Evolutionary conservation across 345 rosid species (phyloP).

Genomic region (Anacardium occidentale): DNA sequence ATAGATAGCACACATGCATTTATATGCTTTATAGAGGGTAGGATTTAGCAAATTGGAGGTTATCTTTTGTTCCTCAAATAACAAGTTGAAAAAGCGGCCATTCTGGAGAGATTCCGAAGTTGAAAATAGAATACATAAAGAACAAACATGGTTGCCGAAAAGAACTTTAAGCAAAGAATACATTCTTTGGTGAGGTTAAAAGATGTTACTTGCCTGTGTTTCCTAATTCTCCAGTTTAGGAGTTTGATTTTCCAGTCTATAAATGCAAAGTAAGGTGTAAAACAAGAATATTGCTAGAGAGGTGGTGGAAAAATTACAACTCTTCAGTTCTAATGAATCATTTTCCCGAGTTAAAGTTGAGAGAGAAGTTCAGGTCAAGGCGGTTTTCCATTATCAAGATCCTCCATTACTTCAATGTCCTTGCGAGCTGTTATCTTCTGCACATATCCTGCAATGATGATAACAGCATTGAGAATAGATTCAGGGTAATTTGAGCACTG

Average conservation of each 20-base stretch:
- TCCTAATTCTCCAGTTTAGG: slow-evolving; percentile 8
- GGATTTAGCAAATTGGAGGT: not conserved
- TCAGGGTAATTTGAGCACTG: not conserved
- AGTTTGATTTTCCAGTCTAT: slow-evolving; percentile 12
- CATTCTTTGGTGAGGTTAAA: slow-evolving; percentile 32
- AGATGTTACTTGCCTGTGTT: slow-evolving; percentile 14
- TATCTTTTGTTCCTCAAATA: slow-evolving; percentile 23
- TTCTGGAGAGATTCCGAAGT: slow-evolving; percentile 25
- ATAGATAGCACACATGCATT: not conserved
- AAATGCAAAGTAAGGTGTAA: slow-evolving; percentile 1
- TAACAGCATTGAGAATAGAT: not conserved
- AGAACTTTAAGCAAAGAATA: slow-evolving; percentile 25
- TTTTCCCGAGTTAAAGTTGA: slow-evolving; percentile 11
- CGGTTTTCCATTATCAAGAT: slow-evolving; percentile 72
- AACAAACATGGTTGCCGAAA: slow-evolving; percentile 10
- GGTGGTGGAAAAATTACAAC: slow-evolving; percentile 20
- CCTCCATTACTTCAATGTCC: slow-evolving; percentile 82
- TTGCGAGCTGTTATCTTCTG: slow-evolving; percentile 87
- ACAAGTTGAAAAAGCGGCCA: too few species aligned
- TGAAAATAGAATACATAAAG: slow-evolving; percentile 2
- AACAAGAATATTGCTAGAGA: not conserved
- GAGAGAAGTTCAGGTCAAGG: slow-evolving; percentile 20
- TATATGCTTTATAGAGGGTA: not conserved
- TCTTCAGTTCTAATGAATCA: slow-evolving; percentile 10
- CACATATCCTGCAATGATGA: slow-evolving; percentile 68